Percentiles rank a stretch among this genome's conserved stretches.
Evolutionary conservation across 1,139 yeast genomes (phyloP).

Genomic region (Arxiozyma bovina): DNA sequence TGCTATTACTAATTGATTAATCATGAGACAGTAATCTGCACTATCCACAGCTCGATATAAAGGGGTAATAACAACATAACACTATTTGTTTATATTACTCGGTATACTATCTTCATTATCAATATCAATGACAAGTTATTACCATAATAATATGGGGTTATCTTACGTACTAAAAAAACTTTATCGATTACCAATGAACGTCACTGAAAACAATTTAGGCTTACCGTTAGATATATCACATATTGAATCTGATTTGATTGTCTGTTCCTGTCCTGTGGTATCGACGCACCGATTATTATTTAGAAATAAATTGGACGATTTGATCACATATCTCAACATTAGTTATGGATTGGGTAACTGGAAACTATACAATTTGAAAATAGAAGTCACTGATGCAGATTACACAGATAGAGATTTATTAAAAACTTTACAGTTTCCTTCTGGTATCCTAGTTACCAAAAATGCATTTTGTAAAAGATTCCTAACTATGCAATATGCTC

Average conservation of each 20-base stretch:
- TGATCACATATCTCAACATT: slow-evolving; percentile 41
- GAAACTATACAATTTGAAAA: slow-evolving; percentile 67
- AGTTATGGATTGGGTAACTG: slow-evolving; percentile 47
- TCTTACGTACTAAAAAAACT: slow-evolving; percentile 11
- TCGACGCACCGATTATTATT: background rate
- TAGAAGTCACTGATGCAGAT: slow-evolving; percentile 47
- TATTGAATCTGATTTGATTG: slow-evolving; percentile 52
- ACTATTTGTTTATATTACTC: background rate
- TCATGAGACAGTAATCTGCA: too few relatives aligned
- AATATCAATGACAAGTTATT: background rate
- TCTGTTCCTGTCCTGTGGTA: slow-evolving; percentile 39
- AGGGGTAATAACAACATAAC: background rate
- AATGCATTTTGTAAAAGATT: background rate
- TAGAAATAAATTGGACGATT: slow-evolving; percentile 46
- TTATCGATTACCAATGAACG: slow-evolving; percentile 22
- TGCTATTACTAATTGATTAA: background rate
- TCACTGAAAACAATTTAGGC: slow-evolving; percentile 21
- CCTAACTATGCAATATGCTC: background rate
- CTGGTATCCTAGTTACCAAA: slow-evolving; percentile 1
- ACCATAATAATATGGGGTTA: background rate
- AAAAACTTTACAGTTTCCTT: background rate
- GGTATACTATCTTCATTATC: background rate
- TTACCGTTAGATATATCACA: slow-evolving; percentile 52
- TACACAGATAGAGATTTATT: slow-evolving; percentile 35
- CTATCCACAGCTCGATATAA: background rate